phyloP scores from a whole-genome alignment of 768 basidiomycete species.

The Suillus spraguei region DNA sequence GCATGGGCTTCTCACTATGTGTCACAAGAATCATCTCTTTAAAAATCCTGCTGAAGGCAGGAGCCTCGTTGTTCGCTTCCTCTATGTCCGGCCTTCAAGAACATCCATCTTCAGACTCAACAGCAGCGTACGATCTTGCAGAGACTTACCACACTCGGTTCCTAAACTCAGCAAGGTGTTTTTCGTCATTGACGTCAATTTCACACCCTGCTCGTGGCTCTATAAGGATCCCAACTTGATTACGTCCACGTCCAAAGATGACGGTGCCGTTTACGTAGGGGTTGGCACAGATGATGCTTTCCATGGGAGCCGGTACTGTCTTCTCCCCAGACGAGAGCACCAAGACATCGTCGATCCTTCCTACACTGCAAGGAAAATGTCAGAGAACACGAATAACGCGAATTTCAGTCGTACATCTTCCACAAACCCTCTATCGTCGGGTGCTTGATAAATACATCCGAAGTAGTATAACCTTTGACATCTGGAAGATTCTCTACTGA shows the following conservation, averaged over 20 bases:
- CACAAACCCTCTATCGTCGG: conserved; percentile 42
- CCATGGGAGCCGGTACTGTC: conserved; percentile 32
- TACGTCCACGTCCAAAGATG: conserved; percentile 39
- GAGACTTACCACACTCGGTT: conserved; percentile 33
- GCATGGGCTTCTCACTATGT: conserved; percentile 42
- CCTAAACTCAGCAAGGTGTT: conserved; percentile 30
- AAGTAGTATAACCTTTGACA: conserved; percentile 42
- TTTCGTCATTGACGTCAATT: conserved; percentile 26
- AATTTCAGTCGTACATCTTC: conserved; percentile 30
- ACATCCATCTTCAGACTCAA: background rate
- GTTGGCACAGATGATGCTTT: conserved; percentile 25
- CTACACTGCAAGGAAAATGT: conserved; percentile 14
- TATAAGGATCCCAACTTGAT: conserved; percentile 35
- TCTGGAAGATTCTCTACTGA: conserved; percentile 41
- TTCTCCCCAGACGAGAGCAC: conserved; percentile 27
- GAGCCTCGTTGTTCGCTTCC: conserved; percentile 45
- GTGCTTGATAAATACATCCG: conserved; percentile 47
- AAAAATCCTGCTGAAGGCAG: conserved; percentile 47
- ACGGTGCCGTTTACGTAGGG: conserved; percentile 25
- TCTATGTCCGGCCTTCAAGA: conserved; percentile 41
- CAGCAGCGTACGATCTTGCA: background rate
- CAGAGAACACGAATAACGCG: background rate
- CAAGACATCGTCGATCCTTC: conserved; percentile 41
- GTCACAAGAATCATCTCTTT: conserved; percentile 59
- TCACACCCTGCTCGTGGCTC: conserved; percentile 23